Evolutionary conservation across 164 flowering plant species (phyloP).

Genomic region (Stephania japonica): DNA sequence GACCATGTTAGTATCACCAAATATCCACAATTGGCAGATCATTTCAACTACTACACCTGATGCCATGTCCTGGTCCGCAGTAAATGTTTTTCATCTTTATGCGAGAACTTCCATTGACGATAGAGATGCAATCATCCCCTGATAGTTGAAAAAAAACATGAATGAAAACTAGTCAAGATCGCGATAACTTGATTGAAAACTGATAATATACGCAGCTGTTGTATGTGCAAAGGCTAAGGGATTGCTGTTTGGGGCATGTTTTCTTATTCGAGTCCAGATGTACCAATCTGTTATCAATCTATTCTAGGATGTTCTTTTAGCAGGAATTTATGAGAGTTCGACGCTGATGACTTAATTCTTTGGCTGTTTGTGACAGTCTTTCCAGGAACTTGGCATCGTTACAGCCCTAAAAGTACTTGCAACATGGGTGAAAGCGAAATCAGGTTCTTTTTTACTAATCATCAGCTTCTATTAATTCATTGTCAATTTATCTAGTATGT

Average conservation of each 20-base stretch:
- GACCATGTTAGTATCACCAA: not conserved
- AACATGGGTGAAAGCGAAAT: not conserved
- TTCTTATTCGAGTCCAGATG: not conserved
- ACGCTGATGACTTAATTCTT: not conserved
- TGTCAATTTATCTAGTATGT: not conserved
- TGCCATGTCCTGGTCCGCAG: conserved; percentile 27
- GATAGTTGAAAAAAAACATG: conserved; percentile 10
- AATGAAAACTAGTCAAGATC: not conserved
- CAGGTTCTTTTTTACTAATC: not conserved
- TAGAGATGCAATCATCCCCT: conserved; percentile 91
- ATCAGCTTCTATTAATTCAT: not conserved
- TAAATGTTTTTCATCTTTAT: conserved; percentile 37
- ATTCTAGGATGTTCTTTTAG: not conserved
- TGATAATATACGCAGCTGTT: not conserved
- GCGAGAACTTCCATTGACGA: conserved; percentile 69
- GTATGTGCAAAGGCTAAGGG: not conserved
- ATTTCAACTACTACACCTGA: conserved; percentile 45
- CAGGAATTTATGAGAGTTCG: not conserved
- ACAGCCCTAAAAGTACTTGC: not conserved
- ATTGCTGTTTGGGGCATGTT: not conserved
- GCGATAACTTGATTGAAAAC: not conserved
- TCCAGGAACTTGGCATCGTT: not conserved
- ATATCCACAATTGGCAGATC: not conserved
- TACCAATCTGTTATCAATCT: not conserved
- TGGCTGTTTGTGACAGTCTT: not conserved